These are phyloP conservation scores for Ophiostoma sp. DNA, from an alignment of 2,329 filamentous ascomycete species.

Conservation along the genomic window DNA sequence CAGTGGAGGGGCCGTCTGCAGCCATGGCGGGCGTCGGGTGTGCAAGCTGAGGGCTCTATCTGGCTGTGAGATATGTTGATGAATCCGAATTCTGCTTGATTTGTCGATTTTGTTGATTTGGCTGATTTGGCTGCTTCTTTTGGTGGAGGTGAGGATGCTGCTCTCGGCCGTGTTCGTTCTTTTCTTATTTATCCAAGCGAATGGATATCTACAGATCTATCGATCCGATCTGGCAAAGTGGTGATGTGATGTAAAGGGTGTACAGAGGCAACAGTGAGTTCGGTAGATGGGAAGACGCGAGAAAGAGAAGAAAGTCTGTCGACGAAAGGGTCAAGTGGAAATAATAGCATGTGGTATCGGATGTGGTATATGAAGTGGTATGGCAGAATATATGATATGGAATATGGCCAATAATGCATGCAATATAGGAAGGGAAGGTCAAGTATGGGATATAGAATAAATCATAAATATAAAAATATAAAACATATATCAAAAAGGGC, in stretches of 20 bases:
- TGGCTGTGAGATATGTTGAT: background rate
- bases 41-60: constrained; percentile 1
- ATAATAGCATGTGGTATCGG: background rate
- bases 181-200: background rate
- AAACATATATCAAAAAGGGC: background rate
- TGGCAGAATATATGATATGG: background rate
- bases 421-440: background rate
- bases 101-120: background rate
- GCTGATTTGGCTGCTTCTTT: background rate
- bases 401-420: background rate
- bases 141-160: background rate
- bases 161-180: background rate
- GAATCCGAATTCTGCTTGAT: background rate
- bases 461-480: background rate
- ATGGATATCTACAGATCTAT: background rate
- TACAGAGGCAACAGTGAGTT: background rate
- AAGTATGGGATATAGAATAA: constrained; percentile 10
- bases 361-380: background rate
- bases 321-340: background rate
- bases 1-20: background rate
- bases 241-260: background rate
- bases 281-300: background rate
- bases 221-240: background rate
- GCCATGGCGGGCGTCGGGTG: constrained; percentile 16
- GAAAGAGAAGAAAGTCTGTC: constrained; percentile 1